Evolutionary conservation across 2,329 filamentous ascomycete genomes (phyloP).

Genomic region (Stenocarpella maydis): DNA sequence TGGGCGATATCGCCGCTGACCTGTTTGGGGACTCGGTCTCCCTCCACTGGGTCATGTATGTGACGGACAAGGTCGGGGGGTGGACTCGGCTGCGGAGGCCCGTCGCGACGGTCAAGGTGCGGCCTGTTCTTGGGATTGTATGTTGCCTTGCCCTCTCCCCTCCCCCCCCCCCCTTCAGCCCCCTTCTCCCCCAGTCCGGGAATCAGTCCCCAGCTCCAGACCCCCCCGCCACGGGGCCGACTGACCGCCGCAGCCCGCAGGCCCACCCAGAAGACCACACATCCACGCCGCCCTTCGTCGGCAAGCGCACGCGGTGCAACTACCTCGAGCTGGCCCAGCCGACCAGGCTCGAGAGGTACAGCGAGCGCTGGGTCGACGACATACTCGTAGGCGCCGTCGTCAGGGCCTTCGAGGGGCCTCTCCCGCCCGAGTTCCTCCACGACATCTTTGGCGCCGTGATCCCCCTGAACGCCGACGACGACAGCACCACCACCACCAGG

Average conservation of each 20-base stretch:
- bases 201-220: too few species aligned
- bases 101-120: neutral
- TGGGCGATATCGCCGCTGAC: slow-evolving; percentile 39
- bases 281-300: neutral
- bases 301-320: neutral
- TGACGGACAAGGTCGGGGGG: too few species aligned
- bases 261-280: neutral
- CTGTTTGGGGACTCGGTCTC: slow-evolving; percentile 75
- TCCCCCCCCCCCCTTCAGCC: too few species aligned
- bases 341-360: neutral
- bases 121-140: neutral
- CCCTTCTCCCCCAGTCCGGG: too few species aligned
- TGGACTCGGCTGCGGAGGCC: neutral
- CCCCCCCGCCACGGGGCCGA: too few species aligned
- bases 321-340: neutral
- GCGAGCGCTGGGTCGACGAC: neutral
- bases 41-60: slow-evolving; percentile 49
- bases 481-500: too few species aligned
- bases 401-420: neutral
- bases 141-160: neutral
- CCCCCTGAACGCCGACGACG: neutral
- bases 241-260: neutral
- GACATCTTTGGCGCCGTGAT: neutral
- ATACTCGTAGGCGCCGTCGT: neutral
- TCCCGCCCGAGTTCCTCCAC: neutral